phyloP scores from a whole-genome alignment of 2,329 filamentous ascomycete species.

The Kalmusia sp. region DNA sequence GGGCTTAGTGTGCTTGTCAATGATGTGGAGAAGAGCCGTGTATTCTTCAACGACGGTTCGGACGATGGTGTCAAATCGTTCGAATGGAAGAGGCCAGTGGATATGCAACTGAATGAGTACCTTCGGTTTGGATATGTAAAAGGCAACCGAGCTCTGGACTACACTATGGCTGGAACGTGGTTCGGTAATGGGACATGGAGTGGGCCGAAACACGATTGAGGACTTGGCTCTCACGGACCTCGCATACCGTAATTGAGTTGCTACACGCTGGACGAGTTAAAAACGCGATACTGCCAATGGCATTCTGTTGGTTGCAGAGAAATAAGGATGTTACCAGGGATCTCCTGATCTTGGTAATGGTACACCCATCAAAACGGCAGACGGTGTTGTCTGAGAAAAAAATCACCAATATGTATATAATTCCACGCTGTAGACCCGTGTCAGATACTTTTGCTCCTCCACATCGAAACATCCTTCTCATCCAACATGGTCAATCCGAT shows the following conservation, averaged over 20 bases:
- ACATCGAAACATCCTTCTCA: too few species aligned
- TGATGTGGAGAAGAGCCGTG: slow-evolving; percentile 73
- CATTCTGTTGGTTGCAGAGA: too few species aligned
- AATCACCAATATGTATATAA: not conserved
- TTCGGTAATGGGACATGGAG: slow-evolving; percentile 39
- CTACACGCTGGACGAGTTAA: too few species aligned
- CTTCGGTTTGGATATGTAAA: slow-evolving; percentile 44
- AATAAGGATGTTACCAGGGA: too few species aligned
- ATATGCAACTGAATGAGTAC: slow-evolving; percentile 36
- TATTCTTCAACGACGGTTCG: slow-evolving; percentile 30
- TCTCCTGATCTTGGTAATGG: too few species aligned
- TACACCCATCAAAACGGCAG: too few species aligned
- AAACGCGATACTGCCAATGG: too few species aligned
- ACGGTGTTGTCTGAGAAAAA: not conserved
- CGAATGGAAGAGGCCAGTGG: slow-evolving; percentile 51
- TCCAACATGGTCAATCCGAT: too few species aligned
- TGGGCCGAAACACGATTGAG: not conserved
- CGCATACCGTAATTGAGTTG: too few species aligned
- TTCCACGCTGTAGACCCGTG: not conserved
- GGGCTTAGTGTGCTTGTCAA: slow-evolving; percentile 83
- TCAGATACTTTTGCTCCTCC: not conserved
- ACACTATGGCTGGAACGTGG: slow-evolving; percentile 36
- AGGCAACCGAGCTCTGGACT: slow-evolving; percentile 37
- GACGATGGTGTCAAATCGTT: slow-evolving; percentile 19
- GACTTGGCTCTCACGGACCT: too few species aligned